Conservation (phyloP, 2,329 filamentous ascomycete species). For the Penicillium sp. region DNA sequence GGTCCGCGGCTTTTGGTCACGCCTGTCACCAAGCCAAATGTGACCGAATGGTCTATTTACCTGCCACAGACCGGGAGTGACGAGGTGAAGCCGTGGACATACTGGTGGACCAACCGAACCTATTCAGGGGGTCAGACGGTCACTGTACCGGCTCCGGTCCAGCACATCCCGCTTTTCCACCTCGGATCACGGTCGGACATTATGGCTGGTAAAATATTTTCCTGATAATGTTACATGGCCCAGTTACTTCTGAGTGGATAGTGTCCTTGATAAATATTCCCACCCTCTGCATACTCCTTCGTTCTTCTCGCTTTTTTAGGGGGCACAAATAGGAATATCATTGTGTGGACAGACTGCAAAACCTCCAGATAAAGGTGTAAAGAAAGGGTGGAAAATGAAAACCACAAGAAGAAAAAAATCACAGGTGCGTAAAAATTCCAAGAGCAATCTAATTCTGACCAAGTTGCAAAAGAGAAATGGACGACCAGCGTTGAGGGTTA, state of each 20-base stretch:
- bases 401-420: too few relatives aligned
- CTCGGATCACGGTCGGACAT: slow-evolving; percentile 66
- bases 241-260: not conserved
- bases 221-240: not conserved
- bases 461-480: too few relatives aligned
- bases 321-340: not conserved
- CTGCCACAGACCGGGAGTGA: slow-evolving; percentile 29
- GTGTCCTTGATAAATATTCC: not conserved
- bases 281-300: not conserved
- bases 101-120: slow-evolving; percentile 43
- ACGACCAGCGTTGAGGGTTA: too few relatives aligned
- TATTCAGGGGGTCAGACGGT: slow-evolving; percentile 38
- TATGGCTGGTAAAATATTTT: slow-evolving; percentile 52
- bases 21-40: slow-evolving; percentile 37
- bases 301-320: not conserved
- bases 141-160: slow-evolving; percentile 35
- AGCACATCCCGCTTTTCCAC: slow-evolving; percentile 48
- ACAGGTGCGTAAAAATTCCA: too few relatives aligned
- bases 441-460: too few relatives aligned
- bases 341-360: too few relatives aligned
- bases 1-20: slow-evolving; percentile 37
- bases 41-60: slow-evolving; percentile 39
- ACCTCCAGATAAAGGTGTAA: too few relatives aligned
- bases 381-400: too few relatives aligned
- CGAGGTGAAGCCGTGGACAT: slow-evolving; percentile 35